Base-by-base conservation (phyloP, 2,329 filamentous ascomycete species). In the Pleochaeta shiraiana region DNA sequence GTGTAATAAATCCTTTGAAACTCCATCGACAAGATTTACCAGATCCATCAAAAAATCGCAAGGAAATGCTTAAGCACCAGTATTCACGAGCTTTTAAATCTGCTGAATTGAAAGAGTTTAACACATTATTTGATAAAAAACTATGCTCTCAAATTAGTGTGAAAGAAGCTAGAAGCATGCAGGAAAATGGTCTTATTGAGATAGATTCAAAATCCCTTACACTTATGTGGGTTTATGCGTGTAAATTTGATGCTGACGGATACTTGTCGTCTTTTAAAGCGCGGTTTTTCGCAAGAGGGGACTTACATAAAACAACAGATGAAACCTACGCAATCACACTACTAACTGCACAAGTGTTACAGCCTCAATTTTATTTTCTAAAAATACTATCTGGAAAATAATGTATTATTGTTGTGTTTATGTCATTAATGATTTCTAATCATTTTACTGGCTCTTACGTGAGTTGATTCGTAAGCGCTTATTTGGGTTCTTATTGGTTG, bases 181-280 rank as follows among this genome's bases (percentile, higher is more conserved):
- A 30, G 31, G 14, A 30, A 6, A 16, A 30, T 12, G 53, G 24
- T 12, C 7, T 39, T 14, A 3, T 47, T 28, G 26, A 33, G 50
- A 53, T 12, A 2, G 43, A 63, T 33, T 2, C 11, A 33, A 47
- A 53, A 28, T 3, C 63, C 37, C 24, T 59, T n/a, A 45, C 45
- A 28, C 26, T 57, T 1, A 57, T 65, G 37, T 73, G 53, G 70
- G 69, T 72, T 2, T 72, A 68, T 57, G 67, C 43, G 6, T 71
- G 71, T 61, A 72, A 72, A 61, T 67, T 71, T 21, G 66, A 72
- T 43, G 65, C 61, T 14, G 50, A 72, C 57, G 68, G 69, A 16
- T 67, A 67, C 37, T 66, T 72, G 2, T n/a, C 59, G 12, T 69
- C 68, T 37, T 62, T 43, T 24, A 70, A 70, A 53, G 68, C 70